Base-by-base conservation (phyloP, 2,329 filamentous ascomycete genomes). In the Xylaria digitata region DNA sequence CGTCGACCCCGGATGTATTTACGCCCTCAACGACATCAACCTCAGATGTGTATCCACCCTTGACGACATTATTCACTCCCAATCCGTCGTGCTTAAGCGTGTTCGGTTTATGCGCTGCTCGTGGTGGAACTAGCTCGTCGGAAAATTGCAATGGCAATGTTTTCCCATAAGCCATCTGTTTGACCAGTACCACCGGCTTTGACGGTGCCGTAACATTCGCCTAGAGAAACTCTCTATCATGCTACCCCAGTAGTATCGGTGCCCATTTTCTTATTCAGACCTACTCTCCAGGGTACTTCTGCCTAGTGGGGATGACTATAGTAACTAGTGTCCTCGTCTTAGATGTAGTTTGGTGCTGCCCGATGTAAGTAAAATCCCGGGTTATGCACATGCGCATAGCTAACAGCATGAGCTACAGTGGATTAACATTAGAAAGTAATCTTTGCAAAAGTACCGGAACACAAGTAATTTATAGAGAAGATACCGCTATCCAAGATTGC, bases 201-300 rank as follows among this genome's bases (percentile, higher is more conserved):
- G 26, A 26, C 26, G 26, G 23, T 45, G 5, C 19, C 4, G 55
- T 23, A 6, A 40, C 11, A 13, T 3, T 15, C 9, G 15, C 42
- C 26, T 3, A 1, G 6, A 37, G 42, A 37, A 59, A 30, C n/a
- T 37, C 30, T 7, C 43, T 49, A 40, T 30, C 56, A 37, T 59
- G 56, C 32, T 59, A 48, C 19, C 56, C 56, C 2, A 8, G 23
- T 1, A 23, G 8, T 23, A 17, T 1, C 19, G 6, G 1, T 15
- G 53, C 34, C 8, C 34, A 30, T 6, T 1, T 3, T 37, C 15
- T 9, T 8, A 11, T 49, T 2, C 6, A n/a, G 11, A 61, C 59
- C 13, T 61, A 61, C 26, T 61, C 59, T 11, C 49, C 59, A 5
- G 59, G 59, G n/a, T 54, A 54, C 37, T 46, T 61, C n/a, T 61